Evolutionary conservation across 768 basidiomycete genomes (phyloP).

Genomic region (Xerocomellus amylosporus): DNA sequence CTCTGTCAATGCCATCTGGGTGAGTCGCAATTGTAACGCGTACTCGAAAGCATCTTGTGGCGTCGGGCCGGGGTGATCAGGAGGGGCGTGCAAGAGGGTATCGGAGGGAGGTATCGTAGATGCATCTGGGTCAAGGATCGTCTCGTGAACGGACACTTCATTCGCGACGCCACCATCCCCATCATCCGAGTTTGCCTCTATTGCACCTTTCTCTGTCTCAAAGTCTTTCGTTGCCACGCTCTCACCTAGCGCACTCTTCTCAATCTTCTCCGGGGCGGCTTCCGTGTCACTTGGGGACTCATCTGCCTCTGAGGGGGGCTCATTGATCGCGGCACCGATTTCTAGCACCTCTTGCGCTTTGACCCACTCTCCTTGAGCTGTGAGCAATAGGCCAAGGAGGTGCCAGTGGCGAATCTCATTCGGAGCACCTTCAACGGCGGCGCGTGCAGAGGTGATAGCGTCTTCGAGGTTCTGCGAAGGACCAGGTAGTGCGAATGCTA

Average conservation of each 20-base stretch:
- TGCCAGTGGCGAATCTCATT: constrained; percentile 81
- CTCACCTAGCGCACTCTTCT: constrained; percentile 1
- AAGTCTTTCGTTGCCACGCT: constrained; percentile 2
- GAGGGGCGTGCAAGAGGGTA: constrained; percentile 42
- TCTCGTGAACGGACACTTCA: constrained; percentile 13
- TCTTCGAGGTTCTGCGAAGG: constrained; percentile 61
- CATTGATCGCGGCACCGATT: constrained; percentile 62
- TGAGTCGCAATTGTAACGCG: constrained; percentile 82
- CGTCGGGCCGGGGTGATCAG: constrained; percentile 49
- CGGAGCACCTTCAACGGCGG: constrained; percentile 70
- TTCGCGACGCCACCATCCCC: not conserved
- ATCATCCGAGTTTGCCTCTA: not conserved
- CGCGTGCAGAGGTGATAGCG: constrained; percentile 64
- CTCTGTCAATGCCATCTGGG: constrained; percentile 78
- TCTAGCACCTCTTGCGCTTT: constrained; percentile 77
- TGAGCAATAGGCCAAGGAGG: constrained; percentile 79
- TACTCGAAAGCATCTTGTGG: constrained; percentile 67
- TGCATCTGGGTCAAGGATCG: constrained; percentile 31
- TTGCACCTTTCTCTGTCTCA: constrained; percentile 11
- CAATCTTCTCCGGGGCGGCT: constrained; percentile 6
- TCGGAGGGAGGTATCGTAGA: constrained; percentile 39
- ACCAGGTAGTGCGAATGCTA: constrained; percentile 65
- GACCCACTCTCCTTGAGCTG: constrained; percentile 73
- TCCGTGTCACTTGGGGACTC: constrained; percentile 28
- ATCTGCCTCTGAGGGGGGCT: constrained; percentile 38